A percentile compares a stretch with the other conserved stretches of the same genome.
Evolutionary conservation across 208 protist genomes (phyloP).

Genomic region (Spongospora subterranea): DNA sequence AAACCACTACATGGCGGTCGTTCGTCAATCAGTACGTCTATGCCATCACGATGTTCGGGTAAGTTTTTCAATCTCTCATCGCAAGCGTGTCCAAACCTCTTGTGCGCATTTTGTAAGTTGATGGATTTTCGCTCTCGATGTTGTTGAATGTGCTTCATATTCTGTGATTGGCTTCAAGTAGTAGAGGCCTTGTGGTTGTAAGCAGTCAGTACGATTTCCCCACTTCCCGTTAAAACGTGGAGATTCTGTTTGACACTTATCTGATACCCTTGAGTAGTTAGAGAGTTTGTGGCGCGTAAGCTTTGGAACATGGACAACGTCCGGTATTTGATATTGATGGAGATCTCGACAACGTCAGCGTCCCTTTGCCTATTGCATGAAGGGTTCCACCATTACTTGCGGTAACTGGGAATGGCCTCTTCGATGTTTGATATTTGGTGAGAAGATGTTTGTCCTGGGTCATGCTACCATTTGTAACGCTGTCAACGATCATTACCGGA

Average conservation of each 20-base stretch:
- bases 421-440: background rate
- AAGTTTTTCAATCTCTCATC: background rate
- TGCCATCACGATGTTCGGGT: background rate
- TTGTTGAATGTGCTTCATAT: background rate
- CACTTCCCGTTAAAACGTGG: background rate
- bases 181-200: background rate
- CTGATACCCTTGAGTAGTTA: background rate
- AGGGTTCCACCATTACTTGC: background rate
- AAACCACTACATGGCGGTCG: background rate
- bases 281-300: background rate
- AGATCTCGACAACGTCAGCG: background rate
- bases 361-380: background rate
- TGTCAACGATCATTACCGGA: background rate
- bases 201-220: background rate
- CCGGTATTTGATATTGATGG: background rate
- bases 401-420: background rate
- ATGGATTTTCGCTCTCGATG: background rate
- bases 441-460: background rate
- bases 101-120: background rate
- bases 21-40: background rate
- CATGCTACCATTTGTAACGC: background rate
- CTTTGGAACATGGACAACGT: background rate
- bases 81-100: background rate
- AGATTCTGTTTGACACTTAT: background rate
- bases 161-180: background rate